Evolutionary conservation across 805 yeast species (phyloP), one percentile per base, ranked within the genome.

Genomic region (Lachancea kluyveri): DNA sequence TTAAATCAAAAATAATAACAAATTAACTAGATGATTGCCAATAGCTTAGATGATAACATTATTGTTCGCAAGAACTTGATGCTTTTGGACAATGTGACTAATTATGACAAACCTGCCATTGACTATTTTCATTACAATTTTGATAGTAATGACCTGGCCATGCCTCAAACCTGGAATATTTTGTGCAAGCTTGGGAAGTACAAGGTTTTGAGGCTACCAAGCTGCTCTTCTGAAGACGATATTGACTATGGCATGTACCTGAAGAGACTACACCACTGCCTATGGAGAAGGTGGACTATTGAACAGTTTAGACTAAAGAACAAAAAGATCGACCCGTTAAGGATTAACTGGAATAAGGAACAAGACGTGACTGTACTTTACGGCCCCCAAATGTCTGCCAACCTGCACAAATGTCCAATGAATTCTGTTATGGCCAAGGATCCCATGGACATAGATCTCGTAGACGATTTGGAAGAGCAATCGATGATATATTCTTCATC

Each of bases 231-330:
- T 20, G 50, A 60, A 43, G 43, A 60, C 48, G 41, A 43, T 11
- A 27, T 39, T 5, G 59, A 54, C 33, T 54, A 54, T 28, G 31
- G 34, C n/a, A 39, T 48, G 31, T 60, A 62, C 33, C 41, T 61
- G 21, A 40, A 52, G 18, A 60, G 94, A 28, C 62, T 83, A 26
- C 88, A 83, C 50, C 83, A 83, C 49, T 90, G 95, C 10, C 70
- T 84, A 30, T 90, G 96, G 96, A 71, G 97, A 52, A 86, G 95
- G 12, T 90, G 96, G 96, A 81, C 90, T 9, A 87, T 88, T 59
- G 68, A 83, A 31, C 72, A 80, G 44, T 70, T 72, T 42, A 66
- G 74, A 17, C 59, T 78, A 27, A 54, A 63, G 17, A 65, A 74
- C 9, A 17, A 20, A 10, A 86, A 94, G 8, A 75, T 86, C 7